A percentile compares a stretch with the other conserved stretches of the same genome.
Conservation (phyloP, 331 rosid genomes). For the Saraca asoca region DNA sequence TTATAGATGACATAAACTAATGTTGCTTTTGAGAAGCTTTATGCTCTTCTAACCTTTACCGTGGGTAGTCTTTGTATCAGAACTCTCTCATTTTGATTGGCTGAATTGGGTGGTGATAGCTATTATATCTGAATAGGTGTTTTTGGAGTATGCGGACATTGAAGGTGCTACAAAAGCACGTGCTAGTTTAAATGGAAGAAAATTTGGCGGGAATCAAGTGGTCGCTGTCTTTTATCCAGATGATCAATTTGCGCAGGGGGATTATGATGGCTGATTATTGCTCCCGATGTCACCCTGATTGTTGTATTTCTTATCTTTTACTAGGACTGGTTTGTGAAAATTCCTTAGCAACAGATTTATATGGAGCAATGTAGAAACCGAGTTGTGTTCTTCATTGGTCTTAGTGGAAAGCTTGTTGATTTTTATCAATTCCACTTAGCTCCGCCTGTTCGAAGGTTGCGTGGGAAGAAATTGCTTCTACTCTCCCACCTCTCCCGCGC, state of each 20-base stretch:
- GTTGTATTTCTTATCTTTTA: too few species aligned
- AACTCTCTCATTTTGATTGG: background rate
- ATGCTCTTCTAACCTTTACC: background rate
- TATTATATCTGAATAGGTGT: slow-evolving; percentile 40
- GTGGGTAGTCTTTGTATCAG: background rate
- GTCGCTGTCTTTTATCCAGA: slow-evolving; percentile 57
- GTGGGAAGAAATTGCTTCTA: too few species aligned
- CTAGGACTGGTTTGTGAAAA: too few species aligned
- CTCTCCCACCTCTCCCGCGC: too few species aligned
- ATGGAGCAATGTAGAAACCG: too few species aligned
- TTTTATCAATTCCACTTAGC: too few species aligned
- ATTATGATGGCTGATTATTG: slow-evolving; percentile 49
- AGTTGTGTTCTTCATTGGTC: too few species aligned
- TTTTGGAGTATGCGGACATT: slow-evolving; percentile 59
- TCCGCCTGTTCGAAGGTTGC: too few species aligned
- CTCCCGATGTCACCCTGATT: too few species aligned
- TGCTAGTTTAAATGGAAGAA: slow-evolving; percentile 59
- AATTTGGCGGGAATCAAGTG: slow-evolving; percentile 62
- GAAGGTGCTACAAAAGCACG: slow-evolving; percentile 64
- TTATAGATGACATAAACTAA: background rate
- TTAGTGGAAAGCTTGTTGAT: too few species aligned
- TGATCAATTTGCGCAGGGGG: slow-evolving; percentile 56
- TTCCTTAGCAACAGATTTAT: too few species aligned
- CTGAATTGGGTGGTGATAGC: background rate
- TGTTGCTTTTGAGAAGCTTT: background rate